These are phyloP conservation scores for Elongisporangium prolatum DNA, from an alignment of 352 stramenopile genomes.

Conservation along the genomic window DNA sequence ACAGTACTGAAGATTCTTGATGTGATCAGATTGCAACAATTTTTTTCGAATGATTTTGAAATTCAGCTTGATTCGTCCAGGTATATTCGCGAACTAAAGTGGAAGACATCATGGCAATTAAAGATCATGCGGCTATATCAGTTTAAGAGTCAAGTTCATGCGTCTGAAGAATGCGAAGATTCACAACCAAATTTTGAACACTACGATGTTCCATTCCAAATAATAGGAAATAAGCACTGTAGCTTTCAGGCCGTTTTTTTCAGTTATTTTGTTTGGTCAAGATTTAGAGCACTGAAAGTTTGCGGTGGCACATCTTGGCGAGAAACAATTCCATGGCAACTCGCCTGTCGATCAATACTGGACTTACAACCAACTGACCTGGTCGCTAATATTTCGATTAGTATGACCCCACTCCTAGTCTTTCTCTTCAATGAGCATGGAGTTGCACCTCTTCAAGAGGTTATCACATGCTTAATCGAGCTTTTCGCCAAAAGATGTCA, in stretches of 20 bases:
- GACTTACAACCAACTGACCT: slow-evolving; percentile 21
- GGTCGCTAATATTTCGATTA: slow-evolving; percentile 23
- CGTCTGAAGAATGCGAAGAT: not conserved
- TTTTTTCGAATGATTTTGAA: slow-evolving; percentile 5
- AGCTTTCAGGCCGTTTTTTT: slow-evolving; percentile 15
- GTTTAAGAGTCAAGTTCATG: not conserved
- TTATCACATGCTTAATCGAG: slow-evolving; percentile 37
- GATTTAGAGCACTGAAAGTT: slow-evolving; percentile 24
- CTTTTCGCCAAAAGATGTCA: slow-evolving; percentile 26
- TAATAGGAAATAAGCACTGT: not conserved
- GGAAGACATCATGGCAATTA: not conserved
- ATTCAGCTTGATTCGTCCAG: not conserved
- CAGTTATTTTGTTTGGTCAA: slow-evolving; percentile 44
- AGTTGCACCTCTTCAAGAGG: slow-evolving; percentile 29
- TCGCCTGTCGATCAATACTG: slow-evolving; percentile 25
- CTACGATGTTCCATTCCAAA: not conserved
- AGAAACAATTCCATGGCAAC: slow-evolving; percentile 36
- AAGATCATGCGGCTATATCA: not conserved
- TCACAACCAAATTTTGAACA: not conserved
- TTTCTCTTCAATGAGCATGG: slow-evolving; percentile 31
- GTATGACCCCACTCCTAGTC: slow-evolving; percentile 33
- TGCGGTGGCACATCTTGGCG: slow-evolving; percentile 28
- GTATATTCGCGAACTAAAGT: not conserved
- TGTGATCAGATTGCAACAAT: slow-evolving; percentile 27
- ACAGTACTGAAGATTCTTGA: slow-evolving; percentile 35